Evolutionary conservation across 2,329 filamentous ascomycete genomes (phyloP), one percentile per base, ranked within the genome.

Genomic region (Salinomyces thailandicus): DNA sequence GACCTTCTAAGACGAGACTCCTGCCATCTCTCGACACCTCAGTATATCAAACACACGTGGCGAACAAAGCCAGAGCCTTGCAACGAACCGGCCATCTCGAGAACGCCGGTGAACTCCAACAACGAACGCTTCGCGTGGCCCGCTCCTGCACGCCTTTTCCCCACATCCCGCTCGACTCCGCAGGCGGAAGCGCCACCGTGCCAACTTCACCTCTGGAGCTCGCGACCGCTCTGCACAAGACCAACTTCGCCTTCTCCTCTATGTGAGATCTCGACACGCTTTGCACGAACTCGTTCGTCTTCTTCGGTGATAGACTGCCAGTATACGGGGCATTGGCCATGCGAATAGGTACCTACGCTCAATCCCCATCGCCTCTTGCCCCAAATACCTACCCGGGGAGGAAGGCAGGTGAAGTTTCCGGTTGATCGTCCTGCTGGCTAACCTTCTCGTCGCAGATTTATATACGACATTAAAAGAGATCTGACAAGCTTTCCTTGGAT

Each of bases 281-380:
- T 9, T 33, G 19, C 31, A 4, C 31, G 27, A 12, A 12, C 26
- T 20, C 11, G 3, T 18, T 37, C 35, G 36, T 51, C 42, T 36
- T 43, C 35, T 39, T 37, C 37, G 37, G 34, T 18, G 33, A 42
- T 43, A 45, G 36, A 47, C 35, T 32, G 46, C 43, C 31, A 12
- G 39, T 35, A 39, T 32, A 34, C 35, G 36, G 39, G 42, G 35
- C 34, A 37, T 39, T 43, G 50, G 47, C 40, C 37, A 54, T 54
- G 51, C 47, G 44, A 45, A 52, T 52, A 52, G 45, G 51, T 54
- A 28, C 19, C 47, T 38, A 31, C 30, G 12, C 19, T 11, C 13
- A 14, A 18, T 34, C 28, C 18, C 31, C 31, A n/a, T n/a, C n/a
- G n/a, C n/a, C n/a, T n/a, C n/a, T n/a, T n/a, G n/a, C n/a, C n/a